Conservation (phyloP, 2,329 filamentous ascomycete genomes). For the Pseudogymnoascus sp. region DNA sequence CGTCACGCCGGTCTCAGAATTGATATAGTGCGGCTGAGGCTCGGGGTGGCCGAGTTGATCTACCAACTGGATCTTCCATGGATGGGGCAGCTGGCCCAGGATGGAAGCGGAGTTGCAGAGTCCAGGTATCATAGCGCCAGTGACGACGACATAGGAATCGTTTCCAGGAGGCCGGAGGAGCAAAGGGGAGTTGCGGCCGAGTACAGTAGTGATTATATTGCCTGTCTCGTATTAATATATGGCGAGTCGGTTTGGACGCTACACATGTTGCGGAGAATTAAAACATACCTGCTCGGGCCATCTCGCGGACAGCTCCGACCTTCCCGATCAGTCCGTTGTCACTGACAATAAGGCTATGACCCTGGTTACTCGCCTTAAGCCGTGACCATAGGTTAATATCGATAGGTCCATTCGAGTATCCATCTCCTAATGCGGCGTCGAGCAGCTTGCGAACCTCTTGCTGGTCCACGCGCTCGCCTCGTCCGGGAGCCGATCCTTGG, state of each 20-base stretch:
- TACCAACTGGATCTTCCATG: not conserved
- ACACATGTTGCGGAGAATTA: not conserved
- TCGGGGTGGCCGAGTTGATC: not conserved
- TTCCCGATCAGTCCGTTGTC: not conserved
- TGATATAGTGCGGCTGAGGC: not conserved
- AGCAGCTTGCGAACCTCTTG: not conserved
- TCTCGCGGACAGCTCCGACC: not conserved
- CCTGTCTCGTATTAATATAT: not conserved
- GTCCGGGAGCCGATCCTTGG: not conserved
- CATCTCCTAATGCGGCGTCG: not conserved
- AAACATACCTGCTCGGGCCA: not conserved
- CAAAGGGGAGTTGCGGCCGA: not conserved
- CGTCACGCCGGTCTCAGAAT: not conserved
- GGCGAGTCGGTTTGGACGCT: too few species aligned
- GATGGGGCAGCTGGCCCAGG: not conserved
- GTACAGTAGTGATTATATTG: not conserved
- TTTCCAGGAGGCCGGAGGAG: not conserved
- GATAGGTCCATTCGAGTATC: not conserved
- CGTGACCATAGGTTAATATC: not conserved
- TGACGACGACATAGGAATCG: not conserved
- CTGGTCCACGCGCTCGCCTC: not conserved
- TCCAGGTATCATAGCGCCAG: not conserved
- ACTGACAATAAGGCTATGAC: not conserved
- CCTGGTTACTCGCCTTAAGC: not conserved
- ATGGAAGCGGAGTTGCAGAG: not conserved